Evolutionary conservation across 2,329 filamentous ascomycete genomes (phyloP), one percentile per base, ranked within the genome.

Genomic region (Elsinoe fawcettii): DNA sequence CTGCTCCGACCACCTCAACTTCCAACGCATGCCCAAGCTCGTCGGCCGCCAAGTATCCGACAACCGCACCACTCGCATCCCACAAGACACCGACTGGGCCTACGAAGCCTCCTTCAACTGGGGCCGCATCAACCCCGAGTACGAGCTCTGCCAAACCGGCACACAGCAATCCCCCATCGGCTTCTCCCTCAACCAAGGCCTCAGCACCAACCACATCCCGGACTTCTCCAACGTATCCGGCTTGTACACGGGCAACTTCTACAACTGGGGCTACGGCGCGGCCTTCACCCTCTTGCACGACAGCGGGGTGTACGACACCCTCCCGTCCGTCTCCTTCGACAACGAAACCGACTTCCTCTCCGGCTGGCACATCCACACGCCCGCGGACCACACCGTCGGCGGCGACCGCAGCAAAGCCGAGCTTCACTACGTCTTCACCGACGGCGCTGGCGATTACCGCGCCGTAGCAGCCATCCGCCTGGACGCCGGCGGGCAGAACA

Each of bases 301-400:
- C 18, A 23, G 5, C 14, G 69, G 62, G 22, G 63, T 70, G 27
- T 73, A 72, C 60, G 72, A 70, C 4, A 63, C 60, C 1, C 67
- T 73, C 25, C 75, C 76, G 2, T 69, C 69, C 44, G 66, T 79
- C 58, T 70, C 66, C 1, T 78, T 73, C 64, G 74, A 77, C 55
- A 73, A 76, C 63, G 66, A 72, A 59, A 78, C 73, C 1, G 69
- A 75, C 20, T 79, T 76, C 63, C 68, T 80, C 7, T 70, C 67
- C 39, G 75, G 75, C 47, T 80, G 76, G 75, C 77, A 80, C 66
- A 74, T 78, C 51, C 77, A 80, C 62, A 64, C 75, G 0, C 77
- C 77, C 0, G 75, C 75, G 4, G 77, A 80, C 58, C 77, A 80
- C 64, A 68, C 70, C 2, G 70, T 80, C 3, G 67, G 71, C 47